Base-by-base conservation (phyloP, 2,329 filamentous ascomycete genomes). In the Claviceps paspali region DNA sequence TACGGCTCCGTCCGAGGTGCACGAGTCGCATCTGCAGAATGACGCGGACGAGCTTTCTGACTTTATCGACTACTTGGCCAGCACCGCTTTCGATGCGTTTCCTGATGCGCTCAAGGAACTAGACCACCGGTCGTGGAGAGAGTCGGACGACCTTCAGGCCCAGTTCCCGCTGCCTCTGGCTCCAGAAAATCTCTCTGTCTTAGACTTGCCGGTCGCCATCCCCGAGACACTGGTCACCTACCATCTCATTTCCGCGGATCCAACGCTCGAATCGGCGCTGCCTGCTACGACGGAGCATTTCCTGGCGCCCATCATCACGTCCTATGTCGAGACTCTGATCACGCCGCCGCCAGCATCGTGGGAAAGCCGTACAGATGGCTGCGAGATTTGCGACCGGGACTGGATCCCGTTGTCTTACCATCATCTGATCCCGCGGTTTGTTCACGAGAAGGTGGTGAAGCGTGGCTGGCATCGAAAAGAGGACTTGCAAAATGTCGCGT, bases 381-480 rank as follows among this genome's bases (percentile, higher is more conserved):
- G 85, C 56, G 85, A 93, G 60, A 70, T 92, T 18, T 92, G 84
- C 54, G 70, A 65, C 2, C 67, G 84, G 1, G 71, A 75, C 43
- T 85, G 82, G 73, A 73, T 91, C 17, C 73, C 75, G 7, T 57
- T 91, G 42, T 82, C 79, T 1, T 92, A 91, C 53, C 85, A 93
- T 52, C 85, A 92, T 59, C 62, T 93, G 30, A 86, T 93, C 38
- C 85, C 85, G n/a, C 70, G 75, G 29, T 70, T 72, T 30, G 76
- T 84, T 41, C 84, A 92, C 56, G 76, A 70, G 6, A 84, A 85
- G 52, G 82, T 73, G 3, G 54, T 84, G 28, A 84, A 82, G 63
- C 65, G 82, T 29, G 80, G 79, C 1, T 92, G 84, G 84, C 82
- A 87, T 61, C 68, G 70, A 3, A 73, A 76, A 43, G 81, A 82